Percentiles rank a stretch among this genome's conserved stretches.
phyloP scores from a whole-genome alignment of 2,329 filamentous ascomycete species.

The Alternaria sp. region DNA sequence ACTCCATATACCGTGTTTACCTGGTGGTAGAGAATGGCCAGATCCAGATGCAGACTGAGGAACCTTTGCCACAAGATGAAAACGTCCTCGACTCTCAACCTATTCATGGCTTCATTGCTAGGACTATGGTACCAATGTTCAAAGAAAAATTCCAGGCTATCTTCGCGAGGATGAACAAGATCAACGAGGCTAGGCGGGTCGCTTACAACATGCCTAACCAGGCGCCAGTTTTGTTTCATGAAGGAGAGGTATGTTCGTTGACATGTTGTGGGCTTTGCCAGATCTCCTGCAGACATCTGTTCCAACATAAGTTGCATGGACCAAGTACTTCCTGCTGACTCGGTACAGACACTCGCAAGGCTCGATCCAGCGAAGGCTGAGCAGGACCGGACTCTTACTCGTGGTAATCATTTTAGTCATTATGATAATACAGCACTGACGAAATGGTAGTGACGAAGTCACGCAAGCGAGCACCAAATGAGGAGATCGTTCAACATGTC shows the following conservation, averaged over 20 bases:
- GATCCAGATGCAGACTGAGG: conserved; percentile 30
- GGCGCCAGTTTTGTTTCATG: conserved; percentile 18
- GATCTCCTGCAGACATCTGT: background rate
- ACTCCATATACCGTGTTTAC: conserved; percentile 20
- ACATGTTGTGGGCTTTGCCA: background rate
- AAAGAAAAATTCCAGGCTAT: conserved; percentile 38
- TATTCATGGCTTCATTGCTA: conserved; percentile 36
- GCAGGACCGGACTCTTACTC: background rate
- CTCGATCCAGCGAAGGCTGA: conserved; percentile 17
- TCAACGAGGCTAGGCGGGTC: conserved; percentile 35
- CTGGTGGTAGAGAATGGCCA: conserved; percentile 29
- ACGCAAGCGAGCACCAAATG: conserved; percentile 18
- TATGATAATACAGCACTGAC: background rate
- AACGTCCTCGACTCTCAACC: conserved; percentile 24
- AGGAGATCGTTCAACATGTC: conserved; percentile 29
- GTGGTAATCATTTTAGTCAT: conserved; percentile 8
- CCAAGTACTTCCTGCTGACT: background rate
- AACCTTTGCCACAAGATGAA: conserved; percentile 28
- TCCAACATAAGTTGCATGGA: background rate
- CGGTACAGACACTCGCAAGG: conserved; percentile 27
- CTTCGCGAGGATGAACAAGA: conserved; percentile 23
- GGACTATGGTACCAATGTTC: conserved; percentile 34
- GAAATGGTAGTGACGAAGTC: conserved; percentile 6
- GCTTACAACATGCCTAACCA: conserved; percentile 28
- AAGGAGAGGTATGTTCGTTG: conserved; percentile 35